Percentiles rank a stretch among this genome's conserved stretches.
Evolutionary conservation across 208 protist genomes (phyloP).

Genomic region (Leishmania braziliensis): DNA sequence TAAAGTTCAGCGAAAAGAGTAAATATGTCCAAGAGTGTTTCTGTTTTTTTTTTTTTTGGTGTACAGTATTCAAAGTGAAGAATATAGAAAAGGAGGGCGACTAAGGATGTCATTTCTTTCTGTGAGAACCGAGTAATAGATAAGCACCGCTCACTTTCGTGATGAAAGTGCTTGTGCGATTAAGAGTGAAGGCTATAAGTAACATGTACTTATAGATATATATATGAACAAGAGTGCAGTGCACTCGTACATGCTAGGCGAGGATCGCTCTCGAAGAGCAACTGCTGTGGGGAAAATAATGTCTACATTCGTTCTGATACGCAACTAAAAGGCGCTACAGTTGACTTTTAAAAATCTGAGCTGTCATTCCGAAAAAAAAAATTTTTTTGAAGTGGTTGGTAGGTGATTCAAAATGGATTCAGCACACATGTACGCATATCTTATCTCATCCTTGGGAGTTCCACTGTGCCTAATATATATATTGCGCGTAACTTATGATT

Average conservation of each 20-base stretch:
- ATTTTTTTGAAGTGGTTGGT: not conserved
- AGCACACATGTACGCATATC: not conserved
- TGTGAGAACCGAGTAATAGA: not conserved
- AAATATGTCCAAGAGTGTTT: not conserved
- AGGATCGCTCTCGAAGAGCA: not conserved
- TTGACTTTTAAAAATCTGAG: not conserved
- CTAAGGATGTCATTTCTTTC: not conserved
- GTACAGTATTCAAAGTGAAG: not conserved
- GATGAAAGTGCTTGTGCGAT: not conserved
- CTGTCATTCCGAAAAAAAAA: not conserved
- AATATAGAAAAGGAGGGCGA: not conserved
- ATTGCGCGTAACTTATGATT: not conserved
- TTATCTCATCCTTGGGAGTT: not conserved
- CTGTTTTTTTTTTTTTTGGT: not conserved
- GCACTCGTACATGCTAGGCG: too few relatives aligned
- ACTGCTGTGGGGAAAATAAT: not conserved
- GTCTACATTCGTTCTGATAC: not conserved
- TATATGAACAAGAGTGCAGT: not conserved
- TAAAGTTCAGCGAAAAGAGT: constrained; percentile 11
- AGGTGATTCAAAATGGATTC: not conserved
- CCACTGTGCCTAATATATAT: not conserved
- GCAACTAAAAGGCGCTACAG: not conserved
- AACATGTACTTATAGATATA: too few relatives aligned
- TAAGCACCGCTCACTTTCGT: not conserved
- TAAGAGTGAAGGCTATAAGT: not conserved